Evolutionary conservation across 495 filamentous ascomycete species (phyloP).

Genomic region (Cladorrhinum samala): DNA sequence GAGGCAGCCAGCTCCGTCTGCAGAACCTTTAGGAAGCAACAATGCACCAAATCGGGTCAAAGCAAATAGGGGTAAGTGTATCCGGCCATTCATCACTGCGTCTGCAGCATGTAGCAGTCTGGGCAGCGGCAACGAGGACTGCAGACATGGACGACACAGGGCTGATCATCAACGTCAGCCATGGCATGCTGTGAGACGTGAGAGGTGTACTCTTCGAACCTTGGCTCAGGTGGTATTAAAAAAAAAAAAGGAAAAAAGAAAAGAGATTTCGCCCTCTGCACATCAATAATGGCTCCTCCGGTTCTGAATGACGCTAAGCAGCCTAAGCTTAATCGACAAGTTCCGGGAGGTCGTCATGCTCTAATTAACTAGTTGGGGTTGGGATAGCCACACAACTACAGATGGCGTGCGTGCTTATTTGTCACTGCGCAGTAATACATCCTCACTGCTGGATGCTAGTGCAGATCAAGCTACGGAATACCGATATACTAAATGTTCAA

Average conservation of each 20-base stretch:
- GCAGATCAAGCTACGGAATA: no score
- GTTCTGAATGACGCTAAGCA: neutral
- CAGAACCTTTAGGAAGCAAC: neutral
- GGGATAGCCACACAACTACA: no score
- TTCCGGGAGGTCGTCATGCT: neutral
- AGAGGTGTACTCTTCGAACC: neutral
- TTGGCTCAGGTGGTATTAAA: no score
- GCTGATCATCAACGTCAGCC: neutral
- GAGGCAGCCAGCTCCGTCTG: slow-evolving; percentile 2
- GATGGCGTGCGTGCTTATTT: no score
- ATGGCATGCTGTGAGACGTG: neutral
- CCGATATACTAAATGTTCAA: no score
- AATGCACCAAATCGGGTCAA: neutral
- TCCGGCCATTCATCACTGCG: neutral
- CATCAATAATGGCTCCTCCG: neutral
- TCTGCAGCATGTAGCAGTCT: neutral
- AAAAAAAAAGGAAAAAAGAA: no score
- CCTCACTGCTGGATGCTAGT: no score
- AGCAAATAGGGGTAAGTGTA: neutral
- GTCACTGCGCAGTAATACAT: no score
- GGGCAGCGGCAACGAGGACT: neutral
- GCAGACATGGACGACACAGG: neutral
- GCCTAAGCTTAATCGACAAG: neutral
- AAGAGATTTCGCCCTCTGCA: no score
- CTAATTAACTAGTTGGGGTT: no score